These are phyloP conservation scores for Raffaelea deltoideospora DNA, from an alignment of 2,329 filamentous ascomycete species.

Conservation along the genomic window DNA sequence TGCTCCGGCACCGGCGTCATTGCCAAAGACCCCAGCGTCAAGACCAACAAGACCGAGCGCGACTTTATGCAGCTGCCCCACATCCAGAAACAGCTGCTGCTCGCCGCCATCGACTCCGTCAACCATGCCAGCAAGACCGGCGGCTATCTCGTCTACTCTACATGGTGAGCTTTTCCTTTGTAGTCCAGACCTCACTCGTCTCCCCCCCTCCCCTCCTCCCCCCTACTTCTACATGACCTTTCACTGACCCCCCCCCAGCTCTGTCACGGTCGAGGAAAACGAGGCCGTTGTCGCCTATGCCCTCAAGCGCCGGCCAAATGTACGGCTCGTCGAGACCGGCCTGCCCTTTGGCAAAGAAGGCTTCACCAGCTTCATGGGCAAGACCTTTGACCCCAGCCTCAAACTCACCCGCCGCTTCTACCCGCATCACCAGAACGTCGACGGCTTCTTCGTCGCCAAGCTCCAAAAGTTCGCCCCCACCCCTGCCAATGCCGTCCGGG, in stretches of 20 bases:
- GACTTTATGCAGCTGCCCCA: conserved; percentile 92
- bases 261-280: conserved; percentile 27
- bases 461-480: conserved; percentile 83
- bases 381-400: conserved; percentile 77
- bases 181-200: not conserved
- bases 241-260: conserved; percentile 1
- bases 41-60: conserved; percentile 93
- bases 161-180: conserved; percentile 35
- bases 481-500: conserved; percentile 37
- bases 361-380: conserved; percentile 81
- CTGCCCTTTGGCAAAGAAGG: conserved; percentile 84
- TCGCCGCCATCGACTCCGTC: conserved; percentile 86
- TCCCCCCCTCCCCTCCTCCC: not conserved
- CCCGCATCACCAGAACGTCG: conserved; percentile 67
- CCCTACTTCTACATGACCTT: too few relatives aligned
- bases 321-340: conserved; percentile 82
- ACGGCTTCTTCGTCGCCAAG: conserved; percentile 93
- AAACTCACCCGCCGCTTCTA: conserved; percentile 76
- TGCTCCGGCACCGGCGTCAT: conserved; percentile 97
- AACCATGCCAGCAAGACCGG: conserved; percentile 93
- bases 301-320: conserved; percentile 79
- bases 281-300: conserved; percentile 91
- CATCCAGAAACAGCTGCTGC: conserved; percentile 82
- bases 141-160: conserved; percentile 92
- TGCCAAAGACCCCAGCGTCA: conserved; percentile 88